Percentiles rank a stretch among this genome's conserved stretches.
These are phyloP conservation scores for Fusarium redolens DNA, from an alignment of 2,329 filamentous ascomycete species.

Conservation along the genomic window DNA sequence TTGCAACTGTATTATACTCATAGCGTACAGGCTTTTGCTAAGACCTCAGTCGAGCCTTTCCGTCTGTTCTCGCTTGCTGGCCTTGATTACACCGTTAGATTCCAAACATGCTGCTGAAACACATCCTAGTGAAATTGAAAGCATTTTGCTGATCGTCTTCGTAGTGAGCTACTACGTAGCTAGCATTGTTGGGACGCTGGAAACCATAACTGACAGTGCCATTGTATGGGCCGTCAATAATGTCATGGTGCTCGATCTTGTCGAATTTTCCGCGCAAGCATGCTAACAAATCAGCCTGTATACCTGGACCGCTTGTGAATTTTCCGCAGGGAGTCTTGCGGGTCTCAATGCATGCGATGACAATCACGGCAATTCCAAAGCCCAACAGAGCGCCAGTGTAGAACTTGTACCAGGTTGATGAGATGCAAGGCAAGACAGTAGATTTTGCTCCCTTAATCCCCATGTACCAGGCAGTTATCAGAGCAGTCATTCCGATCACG, in stretches of 20 bases:
- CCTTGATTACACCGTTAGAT: background rate
- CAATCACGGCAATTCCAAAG: background rate
- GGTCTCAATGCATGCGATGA: conserved; percentile 8
- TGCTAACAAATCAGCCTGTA: background rate
- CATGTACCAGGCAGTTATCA: background rate
- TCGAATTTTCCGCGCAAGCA: background rate
- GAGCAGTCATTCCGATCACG: background rate
- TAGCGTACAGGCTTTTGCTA: background rate
- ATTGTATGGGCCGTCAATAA: conserved; percentile 1
- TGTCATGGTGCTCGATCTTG: background rate
- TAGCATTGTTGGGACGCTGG: background rate
- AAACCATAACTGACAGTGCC: background rate
- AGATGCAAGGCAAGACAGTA: conserved; percentile 10
- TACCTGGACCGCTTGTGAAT: conserved; percentile 3
- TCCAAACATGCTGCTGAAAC: conserved; percentile 5
- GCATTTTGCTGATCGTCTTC: background rate
- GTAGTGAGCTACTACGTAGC: background rate
- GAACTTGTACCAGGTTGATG: conserved; percentile 3
- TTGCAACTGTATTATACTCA: background rate
- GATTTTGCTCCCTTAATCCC: background rate
- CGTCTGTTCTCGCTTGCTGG: background rate
- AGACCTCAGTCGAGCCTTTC: too few species aligned
- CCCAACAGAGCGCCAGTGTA: background rate
- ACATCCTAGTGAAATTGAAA: conserved; percentile 8
- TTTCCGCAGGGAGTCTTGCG: conserved; percentile 23